These are phyloP conservation scores for Thymus quinquecostatus DNA, from an alignment of 257 asterid genomes.

Conservation along the genomic window DNA sequence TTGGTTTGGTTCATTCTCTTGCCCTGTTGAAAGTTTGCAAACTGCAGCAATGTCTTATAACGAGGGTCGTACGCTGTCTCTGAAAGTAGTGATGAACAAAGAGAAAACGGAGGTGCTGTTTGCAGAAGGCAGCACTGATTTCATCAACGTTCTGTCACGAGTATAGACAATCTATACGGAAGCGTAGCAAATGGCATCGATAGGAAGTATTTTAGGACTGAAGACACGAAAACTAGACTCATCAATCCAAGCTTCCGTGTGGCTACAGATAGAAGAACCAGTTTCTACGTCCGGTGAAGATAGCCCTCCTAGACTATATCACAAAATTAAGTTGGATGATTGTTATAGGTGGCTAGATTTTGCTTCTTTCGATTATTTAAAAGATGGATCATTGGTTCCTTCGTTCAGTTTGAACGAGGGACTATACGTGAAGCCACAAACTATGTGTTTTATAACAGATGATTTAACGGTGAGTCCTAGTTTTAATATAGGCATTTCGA, in stretches of 20 bases:
- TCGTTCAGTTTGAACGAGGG: too few species aligned
- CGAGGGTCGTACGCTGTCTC: not conserved
- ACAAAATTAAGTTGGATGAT: too few species aligned
- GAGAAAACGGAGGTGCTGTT: not conserved
- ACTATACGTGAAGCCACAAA: too few species aligned
- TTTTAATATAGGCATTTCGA: not conserved
- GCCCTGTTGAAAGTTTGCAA: too few species aligned
- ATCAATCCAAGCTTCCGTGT: slow-evolving; percentile 17
- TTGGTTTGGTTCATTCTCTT: too few species aligned
- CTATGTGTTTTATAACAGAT: not conserved
- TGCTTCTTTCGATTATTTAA: too few species aligned
- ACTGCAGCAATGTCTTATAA: too few species aligned
- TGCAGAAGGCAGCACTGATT: not conserved
- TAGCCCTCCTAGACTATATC: not conserved
- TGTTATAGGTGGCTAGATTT: too few species aligned
- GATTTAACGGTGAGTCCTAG: not conserved
- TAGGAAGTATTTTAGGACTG: too few species aligned
- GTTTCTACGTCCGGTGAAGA: not conserved
- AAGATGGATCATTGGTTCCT: too few species aligned
- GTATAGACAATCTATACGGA: not conserved
- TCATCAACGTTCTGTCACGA: not conserved
- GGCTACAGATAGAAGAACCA: not conserved
- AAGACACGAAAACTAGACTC: not conserved
- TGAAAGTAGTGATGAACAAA: not conserved
- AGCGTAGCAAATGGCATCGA: too few species aligned